These are phyloP conservation scores for Phytophthora cactorum DNA, from an alignment of 352 stramenopile genomes.

Conservation along the genomic window DNA sequence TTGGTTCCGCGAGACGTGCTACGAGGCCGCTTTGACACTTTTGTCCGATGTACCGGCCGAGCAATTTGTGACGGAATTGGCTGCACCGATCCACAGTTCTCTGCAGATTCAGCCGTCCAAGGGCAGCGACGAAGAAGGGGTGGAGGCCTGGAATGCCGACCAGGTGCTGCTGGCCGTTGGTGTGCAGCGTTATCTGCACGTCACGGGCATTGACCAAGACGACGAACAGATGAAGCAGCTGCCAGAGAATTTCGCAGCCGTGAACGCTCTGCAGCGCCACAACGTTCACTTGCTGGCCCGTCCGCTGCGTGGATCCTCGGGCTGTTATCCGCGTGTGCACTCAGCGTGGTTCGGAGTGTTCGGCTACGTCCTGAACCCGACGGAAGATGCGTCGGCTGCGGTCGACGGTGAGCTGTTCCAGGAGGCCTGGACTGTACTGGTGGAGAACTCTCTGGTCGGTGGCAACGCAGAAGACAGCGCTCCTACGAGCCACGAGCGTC, in stretches of 20 bases:
- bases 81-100: conserved; percentile 24
- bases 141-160: conserved; percentile 69
- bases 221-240: conserved; percentile 38
- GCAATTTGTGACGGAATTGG: conserved; percentile 53
- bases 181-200: conserved; percentile 71
- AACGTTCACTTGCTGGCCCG: conserved; percentile 65
- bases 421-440: conserved; percentile 80
- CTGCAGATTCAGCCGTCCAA: conserved; percentile 45
- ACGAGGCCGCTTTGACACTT: conserved; percentile 69
- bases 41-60: conserved; percentile 55
- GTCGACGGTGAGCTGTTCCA: conserved; percentile 78
- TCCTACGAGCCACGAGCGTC: conserved; percentile 76
- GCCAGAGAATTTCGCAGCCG: conserved; percentile 47
- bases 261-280: conserved; percentile 61
- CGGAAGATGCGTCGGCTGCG: conserved; percentile 36
- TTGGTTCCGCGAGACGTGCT: conserved; percentile 85
- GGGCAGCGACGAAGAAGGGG: conserved; percentile 39
- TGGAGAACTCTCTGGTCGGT: conserved; percentile 79
- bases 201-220: conserved; percentile 43
- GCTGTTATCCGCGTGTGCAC: conserved; percentile 81
- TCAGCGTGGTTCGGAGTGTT: conserved; percentile 82
- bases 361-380: conserved; percentile 67
- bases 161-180: conserved; percentile 81
- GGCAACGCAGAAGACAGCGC: conserved; percentile 24
- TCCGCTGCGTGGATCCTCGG: conserved; percentile 71